phyloP scores from a whole-genome alignment of 2,329 filamentous ascomycete genomes.

The Trichoderma sp. region DNA sequence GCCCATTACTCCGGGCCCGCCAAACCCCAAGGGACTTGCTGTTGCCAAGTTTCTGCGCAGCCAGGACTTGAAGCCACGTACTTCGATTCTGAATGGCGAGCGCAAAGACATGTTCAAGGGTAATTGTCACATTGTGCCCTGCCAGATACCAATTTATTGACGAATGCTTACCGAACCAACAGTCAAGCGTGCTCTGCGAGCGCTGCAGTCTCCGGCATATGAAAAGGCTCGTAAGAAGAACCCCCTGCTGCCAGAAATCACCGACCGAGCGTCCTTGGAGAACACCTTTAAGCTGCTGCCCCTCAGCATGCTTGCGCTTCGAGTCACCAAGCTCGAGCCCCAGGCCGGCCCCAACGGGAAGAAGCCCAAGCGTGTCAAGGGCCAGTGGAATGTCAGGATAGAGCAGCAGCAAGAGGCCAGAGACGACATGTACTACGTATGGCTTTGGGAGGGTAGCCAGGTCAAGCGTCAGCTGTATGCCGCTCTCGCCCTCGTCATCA shows the following conservation, averaged over 20 bases:
- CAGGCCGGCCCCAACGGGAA: conserved; percentile 63
- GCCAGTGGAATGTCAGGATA: conserved; percentile 91
- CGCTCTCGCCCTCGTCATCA: conserved; percentile 72
- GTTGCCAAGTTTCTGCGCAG: conserved; percentile 81
- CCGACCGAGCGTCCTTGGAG: conserved; percentile 82
- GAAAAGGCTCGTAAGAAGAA: conserved; percentile 88
- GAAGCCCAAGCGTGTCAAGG: conserved; percentile 86
- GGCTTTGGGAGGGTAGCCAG: conserved; percentile 92
- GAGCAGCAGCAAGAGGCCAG: conserved; percentile 90
- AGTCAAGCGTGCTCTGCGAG: conserved; percentile 96
- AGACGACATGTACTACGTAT: conserved; percentile 91
- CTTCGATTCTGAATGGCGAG: conserved; percentile 91
- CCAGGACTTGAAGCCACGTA: conserved; percentile 84
- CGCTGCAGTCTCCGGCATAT: conserved; percentile 84
- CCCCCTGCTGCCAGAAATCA: conserved; percentile 81
- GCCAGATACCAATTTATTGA: background rate
- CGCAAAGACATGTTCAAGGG: conserved; percentile 98
- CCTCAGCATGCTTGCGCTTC: conserved; percentile 87
- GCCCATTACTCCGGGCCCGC: conserved; percentile 72
- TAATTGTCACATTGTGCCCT: conserved; percentile 38
- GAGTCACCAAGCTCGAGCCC: conserved; percentile 72
- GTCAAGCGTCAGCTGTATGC: conserved; percentile 93
- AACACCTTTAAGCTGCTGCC: conserved; percentile 94
- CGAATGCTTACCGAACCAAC: conserved; percentile 2
- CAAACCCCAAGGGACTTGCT: conserved; percentile 83